Evolutionary conservation across 306 rosid genomes (phyloP), one percentile per base, ranked within the genome.

Genomic region (Ziziphus jujuba): DNA sequence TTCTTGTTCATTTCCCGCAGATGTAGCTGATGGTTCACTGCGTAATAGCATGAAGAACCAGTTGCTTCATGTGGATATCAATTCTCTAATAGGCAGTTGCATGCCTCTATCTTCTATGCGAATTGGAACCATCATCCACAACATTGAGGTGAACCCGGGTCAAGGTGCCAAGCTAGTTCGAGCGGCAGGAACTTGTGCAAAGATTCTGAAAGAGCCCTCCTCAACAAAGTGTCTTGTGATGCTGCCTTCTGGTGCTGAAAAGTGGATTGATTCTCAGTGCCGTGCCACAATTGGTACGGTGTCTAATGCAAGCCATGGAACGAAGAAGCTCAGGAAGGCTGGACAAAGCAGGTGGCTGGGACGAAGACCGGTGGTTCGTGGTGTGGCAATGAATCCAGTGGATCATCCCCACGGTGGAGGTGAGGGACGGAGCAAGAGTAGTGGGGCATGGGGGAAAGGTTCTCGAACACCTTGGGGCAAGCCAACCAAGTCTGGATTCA

Each of bases 381-480:
- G 96, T 72, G 92, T 91, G 80, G 96, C 98, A 13, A 91, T 91
- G 98, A 91, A 89, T 73, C 90, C 87, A 0, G 72, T 87, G 24
- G 95, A 90, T 79, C 97, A 84, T 85, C 97, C 95, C 59, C 95
- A 90, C 56, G 98, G 98, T 66, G 92, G 98, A 74, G 95, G 96
- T 54, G 95, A 85, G 82, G 96, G 95, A 62, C 83, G 72, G 78
- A 85, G 96, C 80, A 89, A 83, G 87, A 82, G 89, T 77, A 75
- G 90, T 75, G 97, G 92, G 3, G 47, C 49, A 50, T 74, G 43
- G 48, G 95, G 97, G 15, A 62, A 23, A 70, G 77, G 69, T 31
- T 81, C 96, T 53, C 88, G 70, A 17, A 78, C 95, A 64, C 97
- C 96, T 35, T 89, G 91, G 96, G 96, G 95, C 21, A 91, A 89